Evolutionary conservation across 306 rosid species (phyloP).

Genomic region (Quercus bicolor): DNA sequence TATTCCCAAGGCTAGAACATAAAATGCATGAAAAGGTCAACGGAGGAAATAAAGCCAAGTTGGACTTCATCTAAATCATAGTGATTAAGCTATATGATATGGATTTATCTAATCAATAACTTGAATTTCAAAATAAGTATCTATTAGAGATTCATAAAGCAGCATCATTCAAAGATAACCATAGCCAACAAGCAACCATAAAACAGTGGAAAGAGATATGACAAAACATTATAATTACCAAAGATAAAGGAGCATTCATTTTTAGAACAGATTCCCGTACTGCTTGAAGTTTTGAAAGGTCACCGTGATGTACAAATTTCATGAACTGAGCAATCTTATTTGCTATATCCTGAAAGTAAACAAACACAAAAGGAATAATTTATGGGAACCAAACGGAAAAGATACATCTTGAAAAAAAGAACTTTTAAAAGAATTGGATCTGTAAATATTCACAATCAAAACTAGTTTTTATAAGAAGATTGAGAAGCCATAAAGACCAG

Average conservation of each 20-base stretch:
- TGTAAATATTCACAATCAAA: not conserved
- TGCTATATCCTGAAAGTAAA: slow-evolving; percentile 27
- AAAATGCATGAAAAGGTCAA: too few species aligned
- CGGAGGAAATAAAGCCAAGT: not conserved
- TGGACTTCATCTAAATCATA: not conserved
- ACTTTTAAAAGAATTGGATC: not conserved
- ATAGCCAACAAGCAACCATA: not conserved
- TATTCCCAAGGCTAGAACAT: too few species aligned
- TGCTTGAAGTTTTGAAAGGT: slow-evolving; percentile 31
- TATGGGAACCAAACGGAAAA: not conserved
- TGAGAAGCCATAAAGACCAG: not conserved
- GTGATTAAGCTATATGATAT: not conserved
- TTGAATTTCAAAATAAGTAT: not conserved
- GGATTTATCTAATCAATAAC: not conserved
- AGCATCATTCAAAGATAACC: not conserved
- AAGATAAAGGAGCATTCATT: slow-evolving; percentile 24
- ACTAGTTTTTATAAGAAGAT: not conserved
- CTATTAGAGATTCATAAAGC: not conserved
- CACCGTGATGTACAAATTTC: slow-evolving; percentile 4
- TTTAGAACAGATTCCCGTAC: slow-evolving; percentile 27
- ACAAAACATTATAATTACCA: slow-evolving; percentile 14
- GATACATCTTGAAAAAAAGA: not conserved
- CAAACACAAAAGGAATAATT: not conserved
- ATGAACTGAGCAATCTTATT: slow-evolving; percentile 19
- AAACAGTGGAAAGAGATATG: not conserved